Evolutionary conservation across 805 yeast species (phyloP), one percentile per base, ranked within the genome.

Genomic region (Helenozyma baotianmanensis): DNA sequence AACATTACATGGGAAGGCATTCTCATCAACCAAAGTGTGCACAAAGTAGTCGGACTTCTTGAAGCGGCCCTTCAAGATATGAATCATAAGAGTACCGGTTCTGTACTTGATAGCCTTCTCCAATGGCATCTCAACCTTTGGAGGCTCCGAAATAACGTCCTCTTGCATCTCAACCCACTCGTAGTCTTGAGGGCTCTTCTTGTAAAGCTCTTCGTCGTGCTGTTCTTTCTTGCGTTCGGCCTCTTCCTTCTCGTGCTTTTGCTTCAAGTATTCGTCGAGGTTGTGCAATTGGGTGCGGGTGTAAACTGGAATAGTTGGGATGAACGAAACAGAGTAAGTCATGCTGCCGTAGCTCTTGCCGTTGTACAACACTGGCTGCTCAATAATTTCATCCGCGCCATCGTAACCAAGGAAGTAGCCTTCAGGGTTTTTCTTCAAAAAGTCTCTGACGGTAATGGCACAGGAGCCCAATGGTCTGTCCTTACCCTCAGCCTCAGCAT

Each of bases 1-100:
- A 6, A 68, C 65, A 36, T 74, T 76, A 2, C 76, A 68, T 2
- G 92, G 87, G 31, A 66, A 71, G 1, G 70, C 65, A 24, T 67
- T 62, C 47, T 83, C 89, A 56, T 84, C 94, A 40, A 82, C 67
- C 33, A 80, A 61, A 11, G 76, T 60, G 42, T 80, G 84, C 21
- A 82, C 63, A 43, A 55, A 74, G 4, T 70, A 53, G 30, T 73
- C 77, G 2, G 75, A 58, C 43, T 61, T 68, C 31, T 62, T 53
- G 30, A 80, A 63, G 9, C 48, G 51, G 35, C 84, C 89, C 8
- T 57, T 52, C 7, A 68, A 27, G 14, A 83, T 39, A 47, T 76
- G 76, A 24, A 81, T 68, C 21, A 74, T 69, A 30, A 82, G 50
- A 25, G 72, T 68, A 62, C 94, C 94, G 16, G 84, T 69, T 48